Percentiles rank a stretch among this genome's conserved stretches.
phyloP scores from a whole-genome alignment of 805 yeast genomes.

The Suhomyces faveliae region DNA sequence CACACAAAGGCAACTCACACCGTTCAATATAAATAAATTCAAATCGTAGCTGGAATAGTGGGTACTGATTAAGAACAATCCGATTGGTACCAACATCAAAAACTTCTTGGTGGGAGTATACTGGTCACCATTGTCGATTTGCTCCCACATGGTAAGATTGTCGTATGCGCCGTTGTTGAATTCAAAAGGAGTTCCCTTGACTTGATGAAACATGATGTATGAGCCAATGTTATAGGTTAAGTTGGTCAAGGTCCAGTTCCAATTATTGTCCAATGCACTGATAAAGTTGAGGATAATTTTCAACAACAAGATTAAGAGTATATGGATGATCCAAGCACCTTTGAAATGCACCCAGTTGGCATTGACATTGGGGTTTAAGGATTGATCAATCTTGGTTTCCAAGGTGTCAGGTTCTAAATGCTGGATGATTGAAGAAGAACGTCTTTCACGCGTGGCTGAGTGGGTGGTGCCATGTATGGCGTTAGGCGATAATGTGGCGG shows the following conservation, averaged over 20 bases:
- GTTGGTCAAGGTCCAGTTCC: conserved; percentile 93
- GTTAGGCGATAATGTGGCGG: conserved; percentile 21
- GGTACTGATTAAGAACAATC: conserved; percentile 78
- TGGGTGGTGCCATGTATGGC: conserved; percentile 26
- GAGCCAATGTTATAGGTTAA: conserved; percentile 87
- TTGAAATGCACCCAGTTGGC: conserved; percentile 96
- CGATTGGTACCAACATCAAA: conserved; percentile 88
- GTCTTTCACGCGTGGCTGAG: conserved; percentile 44
- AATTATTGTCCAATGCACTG: conserved; percentile 76
- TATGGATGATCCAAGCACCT: conserved; percentile 95
- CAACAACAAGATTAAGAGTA: conserved; percentile 73
- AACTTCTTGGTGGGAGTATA: conserved; percentile 96
- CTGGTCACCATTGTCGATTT: conserved; percentile 91
- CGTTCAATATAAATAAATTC: conserved; percentile 73
- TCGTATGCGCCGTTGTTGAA: conserved; percentile 96
- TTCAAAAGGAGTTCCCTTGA: conserved; percentile 96
- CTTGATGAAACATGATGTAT: conserved; percentile 93
- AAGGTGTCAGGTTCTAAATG: conserved; percentile 91
- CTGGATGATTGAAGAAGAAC: conserved; percentile 85
- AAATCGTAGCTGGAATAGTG: conserved; percentile 88
- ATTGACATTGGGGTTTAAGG: conserved; percentile 82
- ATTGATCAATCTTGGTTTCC: conserved; percentile 91
- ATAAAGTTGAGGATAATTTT: conserved; percentile 76
- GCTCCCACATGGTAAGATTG: conserved; percentile 98
- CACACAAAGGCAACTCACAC: conserved; percentile 77